These are phyloP conservation scores for Filosporella fistucella DNA, from an alignment of 495 filamentous ascomycete genomes.

Conservation along the genomic window DNA sequence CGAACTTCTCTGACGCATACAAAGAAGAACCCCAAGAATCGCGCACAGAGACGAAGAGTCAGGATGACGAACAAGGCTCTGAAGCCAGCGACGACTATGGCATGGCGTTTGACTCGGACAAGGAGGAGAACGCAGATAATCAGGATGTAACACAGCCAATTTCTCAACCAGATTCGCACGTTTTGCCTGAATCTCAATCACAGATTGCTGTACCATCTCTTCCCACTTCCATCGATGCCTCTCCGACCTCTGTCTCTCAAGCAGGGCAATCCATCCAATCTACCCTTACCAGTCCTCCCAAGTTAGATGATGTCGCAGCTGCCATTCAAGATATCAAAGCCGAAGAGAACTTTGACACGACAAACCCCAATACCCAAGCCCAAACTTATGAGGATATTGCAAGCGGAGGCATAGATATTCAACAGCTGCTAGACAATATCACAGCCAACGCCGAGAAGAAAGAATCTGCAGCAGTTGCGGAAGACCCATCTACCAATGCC, in stretches of 20 bases:
- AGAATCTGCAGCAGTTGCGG: conserved; percentile 24
- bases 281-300: conserved; percentile 9
- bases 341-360: conserved; percentile 8
- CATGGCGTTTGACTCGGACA: conserved; percentile 42
- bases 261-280: conserved; percentile 15
- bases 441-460: conserved; percentile 36
- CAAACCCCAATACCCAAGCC: not conserved
- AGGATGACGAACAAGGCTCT: conserved; percentile 10
- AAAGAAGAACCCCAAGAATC: conserved; percentile 16
- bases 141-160: conserved; percentile 21
- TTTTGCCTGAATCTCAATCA: conserved; percentile 15
- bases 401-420: conserved; percentile 41
- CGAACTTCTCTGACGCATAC: conserved; percentile 26
- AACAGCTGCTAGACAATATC: conserved; percentile 45
- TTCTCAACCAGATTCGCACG: conserved; percentile 13
- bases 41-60: not conserved
- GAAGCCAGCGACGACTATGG: conserved; percentile 42
- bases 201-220: conserved; percentile 6
- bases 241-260: conserved; percentile 26
- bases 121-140: conserved; percentile 22
- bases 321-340: conserved; percentile 21
- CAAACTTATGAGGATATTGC: conserved; percentile 28
- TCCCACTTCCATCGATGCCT: not conserved
- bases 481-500: conserved; percentile 21
- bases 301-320: conserved; percentile 23